These are phyloP conservation scores for Xerocomus amazonicus DNA, from an alignment of 1,284 basidiomycete genomes.

Conservation along the genomic window DNA sequence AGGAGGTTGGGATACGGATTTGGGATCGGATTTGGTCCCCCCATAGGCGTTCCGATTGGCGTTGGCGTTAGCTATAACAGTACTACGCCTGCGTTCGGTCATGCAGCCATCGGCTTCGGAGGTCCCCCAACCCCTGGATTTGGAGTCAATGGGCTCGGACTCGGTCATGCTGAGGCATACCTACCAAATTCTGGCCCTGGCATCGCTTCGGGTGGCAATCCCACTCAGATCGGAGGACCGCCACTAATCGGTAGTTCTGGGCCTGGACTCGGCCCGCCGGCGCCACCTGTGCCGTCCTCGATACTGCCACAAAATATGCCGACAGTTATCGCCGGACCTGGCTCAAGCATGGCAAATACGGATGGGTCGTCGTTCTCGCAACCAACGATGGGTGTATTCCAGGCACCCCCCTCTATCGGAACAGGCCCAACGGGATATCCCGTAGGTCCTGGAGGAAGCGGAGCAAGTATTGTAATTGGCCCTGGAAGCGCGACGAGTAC, in stretches of 20 bases:
- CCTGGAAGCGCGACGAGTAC: slow-evolving; percentile 23
- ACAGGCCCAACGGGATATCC: slow-evolving; percentile 21
- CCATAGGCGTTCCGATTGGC: slow-evolving; percentile 25
- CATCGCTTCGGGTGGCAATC: slow-evolving; percentile 9
- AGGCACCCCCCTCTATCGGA: slow-evolving; percentile 24
- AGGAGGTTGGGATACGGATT: slow-evolving; percentile 35
- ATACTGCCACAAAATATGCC: slow-evolving; percentile 12
- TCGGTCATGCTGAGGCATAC: slow-evolving; percentile 21
- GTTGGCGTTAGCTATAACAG: slow-evolving; percentile 18
- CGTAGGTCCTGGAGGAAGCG: slow-evolving; percentile 19
- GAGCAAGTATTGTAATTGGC: slow-evolving; percentile 26
- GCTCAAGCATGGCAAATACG: slow-evolving; percentile 8
- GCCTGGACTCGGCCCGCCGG: slow-evolving; percentile 7
- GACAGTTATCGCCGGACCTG: slow-evolving; percentile 12
- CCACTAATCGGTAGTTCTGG: slow-evolving; percentile 12
- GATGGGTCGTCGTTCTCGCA: slow-evolving; percentile 25
- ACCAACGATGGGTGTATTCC: slow-evolving; percentile 33
- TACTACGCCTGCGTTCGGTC: slow-evolving; percentile 20
- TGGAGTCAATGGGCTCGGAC: slow-evolving; percentile 22
- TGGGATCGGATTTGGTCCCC: slow-evolving; percentile 29
- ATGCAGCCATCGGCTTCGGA: slow-evolving; percentile 18
- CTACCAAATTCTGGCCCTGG: slow-evolving; percentile 14
- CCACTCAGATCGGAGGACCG: slow-evolving; percentile 11
- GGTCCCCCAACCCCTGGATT: slow-evolving; percentile 16
- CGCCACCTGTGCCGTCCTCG: slow-evolving; percentile 5